Conservation (phyloP, 208 protist genomes). For the Acanthamoeba quina region DNA sequence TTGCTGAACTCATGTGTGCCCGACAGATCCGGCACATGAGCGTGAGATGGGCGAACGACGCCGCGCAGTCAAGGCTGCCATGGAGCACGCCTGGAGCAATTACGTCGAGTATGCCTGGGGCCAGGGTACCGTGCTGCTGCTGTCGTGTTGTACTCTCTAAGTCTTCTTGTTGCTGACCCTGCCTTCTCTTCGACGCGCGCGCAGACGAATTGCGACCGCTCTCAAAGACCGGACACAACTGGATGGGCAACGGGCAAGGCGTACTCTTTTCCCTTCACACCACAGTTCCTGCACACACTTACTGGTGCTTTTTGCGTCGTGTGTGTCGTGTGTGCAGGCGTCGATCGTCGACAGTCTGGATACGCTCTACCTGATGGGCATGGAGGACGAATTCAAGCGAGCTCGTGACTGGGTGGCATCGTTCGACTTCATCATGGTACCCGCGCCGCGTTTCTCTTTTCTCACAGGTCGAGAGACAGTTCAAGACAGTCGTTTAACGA, state of each 20-base stretch:
- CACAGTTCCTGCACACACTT: no score
- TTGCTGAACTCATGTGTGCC: no score
- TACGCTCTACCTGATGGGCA: conserved; percentile 91
- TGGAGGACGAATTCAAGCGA: conserved; percentile 87
- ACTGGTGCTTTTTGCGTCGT: neutral
- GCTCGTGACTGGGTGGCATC: conserved; percentile 82
- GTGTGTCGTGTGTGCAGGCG: neutral
- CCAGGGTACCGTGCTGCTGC: neutral
- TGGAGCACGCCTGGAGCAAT: conserved; percentile 84
- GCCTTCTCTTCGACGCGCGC: no score
- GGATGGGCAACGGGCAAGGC: conserved; percentile 71
- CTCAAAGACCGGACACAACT: conserved; percentile 73
- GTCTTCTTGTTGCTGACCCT: no score
- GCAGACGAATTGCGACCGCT: conserved; percentile 90
- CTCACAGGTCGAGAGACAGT: no score
- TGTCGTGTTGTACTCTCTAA: no score
- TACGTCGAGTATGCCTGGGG: conserved; percentile 91
- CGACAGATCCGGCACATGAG: neutral
- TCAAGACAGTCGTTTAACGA: no score
- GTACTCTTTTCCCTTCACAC: neutral
- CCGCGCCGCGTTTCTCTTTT: neutral
- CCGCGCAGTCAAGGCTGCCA: conserved; percentile 76
- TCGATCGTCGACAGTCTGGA: conserved; percentile 92
- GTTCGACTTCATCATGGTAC: neutral
- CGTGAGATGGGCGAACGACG: neutral